Percentiles rank a stretch among this genome's conserved stretches.
phyloP scores from a whole-genome alignment of 78 protist genomes.

The Dictyostelium firmibasis region DNA sequence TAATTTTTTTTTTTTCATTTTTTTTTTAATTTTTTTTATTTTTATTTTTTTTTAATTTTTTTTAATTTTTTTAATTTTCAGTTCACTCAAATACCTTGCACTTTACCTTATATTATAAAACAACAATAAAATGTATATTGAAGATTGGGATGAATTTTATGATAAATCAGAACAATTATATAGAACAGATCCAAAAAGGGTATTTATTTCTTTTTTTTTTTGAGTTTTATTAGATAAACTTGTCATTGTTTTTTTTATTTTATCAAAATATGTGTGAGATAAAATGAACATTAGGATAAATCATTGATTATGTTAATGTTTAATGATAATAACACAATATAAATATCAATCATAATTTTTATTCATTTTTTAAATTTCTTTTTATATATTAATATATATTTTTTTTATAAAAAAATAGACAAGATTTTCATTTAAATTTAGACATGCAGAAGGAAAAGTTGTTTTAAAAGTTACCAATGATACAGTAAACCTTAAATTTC shows the following conservation, averaged over 20 bases:
- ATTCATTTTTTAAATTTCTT: too few relatives aligned
- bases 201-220: too few relatives aligned
- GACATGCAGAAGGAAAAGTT: constrained; percentile 36
- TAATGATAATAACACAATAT: too few relatives aligned
- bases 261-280: too few relatives aligned
- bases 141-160: constrained; percentile 53
- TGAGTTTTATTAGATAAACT: not conserved
- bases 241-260: not conserved
- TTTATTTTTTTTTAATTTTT: not conserved
- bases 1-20: not conserved
- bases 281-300: too few relatives aligned
- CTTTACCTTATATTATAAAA: not conserved
- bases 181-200: constrained; percentile 38
- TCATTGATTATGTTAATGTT: too few relatives aligned
- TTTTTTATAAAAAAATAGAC: too few relatives aligned
- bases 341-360: too few relatives aligned
- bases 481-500: constrained; percentile 3
- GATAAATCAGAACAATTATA: constrained; percentile 52
- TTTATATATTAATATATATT: not conserved
- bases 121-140: constrained; percentile 3
- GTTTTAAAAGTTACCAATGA: constrained; percentile 69
- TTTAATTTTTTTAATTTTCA: not conserved
- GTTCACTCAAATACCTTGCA: not conserved
- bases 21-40: not conserved
- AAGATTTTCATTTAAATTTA: constrained; percentile 56